Conservation (phyloP, 106 monocot genomes). For the Dendrobium huoshanense region DNA sequence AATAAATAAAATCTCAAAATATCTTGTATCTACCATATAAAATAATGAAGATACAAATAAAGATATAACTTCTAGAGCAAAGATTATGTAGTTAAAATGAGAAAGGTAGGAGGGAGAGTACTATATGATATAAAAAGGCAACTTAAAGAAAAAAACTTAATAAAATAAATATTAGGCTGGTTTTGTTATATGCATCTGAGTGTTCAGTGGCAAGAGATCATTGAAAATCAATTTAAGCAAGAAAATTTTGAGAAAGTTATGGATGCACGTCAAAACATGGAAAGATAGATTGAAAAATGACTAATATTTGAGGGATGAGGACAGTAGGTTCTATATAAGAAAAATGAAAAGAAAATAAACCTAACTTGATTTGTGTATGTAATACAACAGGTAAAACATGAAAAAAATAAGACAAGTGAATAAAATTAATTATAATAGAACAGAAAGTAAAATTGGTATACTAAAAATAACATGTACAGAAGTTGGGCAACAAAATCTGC, state of each 20-base stretch:
- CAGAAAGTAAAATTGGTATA: neutral
- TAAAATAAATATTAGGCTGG: too few relatives aligned
- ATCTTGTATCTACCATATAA: too few relatives aligned
- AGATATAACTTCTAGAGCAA: too few relatives aligned
- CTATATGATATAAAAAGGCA: too few relatives aligned
- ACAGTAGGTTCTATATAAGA: neutral
- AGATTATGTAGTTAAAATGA: too few relatives aligned
- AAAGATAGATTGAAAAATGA: neutral
- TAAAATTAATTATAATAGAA: neutral
- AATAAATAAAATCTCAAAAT: too few relatives aligned
- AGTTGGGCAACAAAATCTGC: neutral
- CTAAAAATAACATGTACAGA: neutral
- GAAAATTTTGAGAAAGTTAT: neutral
- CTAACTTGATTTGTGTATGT: neutral
- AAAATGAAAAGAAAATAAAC: neutral
- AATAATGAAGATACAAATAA: too few relatives aligned
- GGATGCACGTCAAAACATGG: neutral
- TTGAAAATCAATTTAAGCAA: neutral
- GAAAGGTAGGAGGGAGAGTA: too few relatives aligned
- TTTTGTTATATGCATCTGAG: too few relatives aligned
- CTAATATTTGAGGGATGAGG: neutral
- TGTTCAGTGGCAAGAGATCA: too few relatives aligned
- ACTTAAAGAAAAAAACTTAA: too few relatives aligned
- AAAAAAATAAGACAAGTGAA: neutral
- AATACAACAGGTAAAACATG: neutral